Evolutionary conservation across 441 rosid genomes (phyloP).

Genomic region (Mallotus repandus): DNA sequence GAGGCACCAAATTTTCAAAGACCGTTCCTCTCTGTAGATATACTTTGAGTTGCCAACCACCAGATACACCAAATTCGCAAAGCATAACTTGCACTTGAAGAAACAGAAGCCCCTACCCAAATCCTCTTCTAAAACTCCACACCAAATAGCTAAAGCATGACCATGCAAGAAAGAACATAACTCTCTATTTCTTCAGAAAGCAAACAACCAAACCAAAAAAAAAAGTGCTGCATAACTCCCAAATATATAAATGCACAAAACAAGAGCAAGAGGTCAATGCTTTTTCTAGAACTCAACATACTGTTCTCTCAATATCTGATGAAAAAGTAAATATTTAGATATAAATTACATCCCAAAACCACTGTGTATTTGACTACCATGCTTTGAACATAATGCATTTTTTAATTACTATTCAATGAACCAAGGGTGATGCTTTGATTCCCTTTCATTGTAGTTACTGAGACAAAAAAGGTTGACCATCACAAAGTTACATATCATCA

Average conservation of each 20-base stretch:
- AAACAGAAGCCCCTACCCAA: not conserved
- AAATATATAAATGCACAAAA: not conserved
- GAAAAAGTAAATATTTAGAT: not conserved
- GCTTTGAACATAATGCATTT: not conserved
- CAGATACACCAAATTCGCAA: not conserved
- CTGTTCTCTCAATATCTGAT: not conserved
- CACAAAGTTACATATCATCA: constrained; percentile 1
- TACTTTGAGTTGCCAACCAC: not conserved
- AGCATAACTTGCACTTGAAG: not conserved
- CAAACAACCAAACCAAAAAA: not conserved
- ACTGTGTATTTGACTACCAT: not conserved
- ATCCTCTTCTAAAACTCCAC: not conserved
- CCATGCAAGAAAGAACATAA: not conserved
- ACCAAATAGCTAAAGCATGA: not conserved
- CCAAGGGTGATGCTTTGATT: not conserved
- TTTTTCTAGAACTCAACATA: not conserved
- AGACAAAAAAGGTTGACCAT: constrained; percentile 6
- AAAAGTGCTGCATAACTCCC: not conserved
- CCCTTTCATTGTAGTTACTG: not conserved
- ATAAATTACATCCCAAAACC: not conserved
- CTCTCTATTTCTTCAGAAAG: not conserved
- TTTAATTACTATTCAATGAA: not conserved
- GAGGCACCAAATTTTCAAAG: not conserved
- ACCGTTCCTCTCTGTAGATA: not conserved
- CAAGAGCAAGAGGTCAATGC: not conserved